Conservation (phyloP, 2,329 filamentous ascomycete species). For the Aspergillus piperis region DNA sequence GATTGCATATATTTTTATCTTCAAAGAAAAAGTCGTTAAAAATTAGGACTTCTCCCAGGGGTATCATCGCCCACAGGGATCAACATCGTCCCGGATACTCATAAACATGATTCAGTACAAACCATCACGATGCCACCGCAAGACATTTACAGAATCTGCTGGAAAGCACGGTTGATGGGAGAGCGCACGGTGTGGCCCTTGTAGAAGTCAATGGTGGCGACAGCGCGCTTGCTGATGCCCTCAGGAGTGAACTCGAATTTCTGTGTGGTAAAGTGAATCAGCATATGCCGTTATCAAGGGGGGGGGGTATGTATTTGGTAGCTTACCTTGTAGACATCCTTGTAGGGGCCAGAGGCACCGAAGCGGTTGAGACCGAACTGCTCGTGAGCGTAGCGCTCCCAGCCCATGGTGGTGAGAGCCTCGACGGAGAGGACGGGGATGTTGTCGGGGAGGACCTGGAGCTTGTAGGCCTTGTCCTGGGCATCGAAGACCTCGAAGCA, state of each 20-base stretch:
- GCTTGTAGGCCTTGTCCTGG: slow-evolving; percentile 91
- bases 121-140: slow-evolving; percentile 20
- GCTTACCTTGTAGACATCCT: slow-evolving; percentile 90
- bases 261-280: slow-evolving; percentile 53
- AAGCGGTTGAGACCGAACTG: slow-evolving; percentile 99
- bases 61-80: slow-evolving; percentile 9
- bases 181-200: slow-evolving; percentile 93
- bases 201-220: slow-evolving; percentile 94
- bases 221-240: slow-evolving; percentile 91
- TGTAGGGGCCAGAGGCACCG: slow-evolving; percentile 94
- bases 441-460: slow-evolving; percentile 88
- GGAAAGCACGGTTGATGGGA: slow-evolving; percentile 94
- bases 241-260: slow-evolving; percentile 99
- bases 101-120: slow-evolving; percentile 28
- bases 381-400: slow-evolving; percentile 99
- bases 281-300: neutral
- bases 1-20: slow-evolving; percentile 12
- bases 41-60: slow-evolving; percentile 16
- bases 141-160: slow-evolving; percentile 80
- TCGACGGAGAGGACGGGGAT: slow-evolving; percentile 92
- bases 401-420: slow-evolving; percentile 95
- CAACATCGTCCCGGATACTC: slow-evolving; percentile 29
- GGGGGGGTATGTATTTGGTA: neutral
- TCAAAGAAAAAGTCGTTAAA: slow-evolving; percentile 26
- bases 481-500: slow-evolving; percentile 97